Base-by-base conservation (phyloP, 2,329 filamentous ascomycete genomes). In the Penicillium sp. region DNA sequence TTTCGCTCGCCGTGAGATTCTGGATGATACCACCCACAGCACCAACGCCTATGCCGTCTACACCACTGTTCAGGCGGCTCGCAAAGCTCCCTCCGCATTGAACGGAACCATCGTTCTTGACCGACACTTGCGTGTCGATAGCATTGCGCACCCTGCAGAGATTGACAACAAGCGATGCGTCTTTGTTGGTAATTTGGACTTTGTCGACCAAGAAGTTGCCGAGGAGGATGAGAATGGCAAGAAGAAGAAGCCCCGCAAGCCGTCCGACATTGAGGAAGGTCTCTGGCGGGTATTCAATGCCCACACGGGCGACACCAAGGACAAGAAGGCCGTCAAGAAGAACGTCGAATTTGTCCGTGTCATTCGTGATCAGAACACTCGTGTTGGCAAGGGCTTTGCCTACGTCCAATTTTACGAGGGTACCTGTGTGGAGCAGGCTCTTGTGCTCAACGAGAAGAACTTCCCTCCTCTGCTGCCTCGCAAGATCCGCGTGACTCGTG, bases 21-120 rank as follows among this genome's bases (percentile, higher is more conserved):
- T 97, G 89, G 89, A 91, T 62, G 87, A 92, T 22, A 99, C 96
- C 1, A 95, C 94, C 0, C 92, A 91, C 71, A 96, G 91, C 64
- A 93, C 93, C 61, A 97, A 99, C 74, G 95, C 95, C 51, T 99
- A 99, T 74, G 92, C 85, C 33, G 93, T 99, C 52, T 97, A 95
- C 80, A 89, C 87, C 46, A 92, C 90, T 1, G 78, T 86, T 1
- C 81, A 86, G 8, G 92, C 91, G 3, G 93, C 92, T 13, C 87
- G 92, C 57, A 87, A 89, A 68, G 93, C 93, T 2, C 86, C 89
- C 51, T 82, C 87, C 65, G 85, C 85, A 42, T 85, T 99, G 43
- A 99, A 99, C 70, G 95, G 93, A 52, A 91, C 86, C 1, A 81
- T 92, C 16, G 84, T 98, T 2, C 85, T 99, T 16, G 90, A 91